These are phyloP conservation scores for Sugiyamaella chiloensis DNA, from an alignment of 805 yeast genomes.

Conservation along the genomic window DNA sequence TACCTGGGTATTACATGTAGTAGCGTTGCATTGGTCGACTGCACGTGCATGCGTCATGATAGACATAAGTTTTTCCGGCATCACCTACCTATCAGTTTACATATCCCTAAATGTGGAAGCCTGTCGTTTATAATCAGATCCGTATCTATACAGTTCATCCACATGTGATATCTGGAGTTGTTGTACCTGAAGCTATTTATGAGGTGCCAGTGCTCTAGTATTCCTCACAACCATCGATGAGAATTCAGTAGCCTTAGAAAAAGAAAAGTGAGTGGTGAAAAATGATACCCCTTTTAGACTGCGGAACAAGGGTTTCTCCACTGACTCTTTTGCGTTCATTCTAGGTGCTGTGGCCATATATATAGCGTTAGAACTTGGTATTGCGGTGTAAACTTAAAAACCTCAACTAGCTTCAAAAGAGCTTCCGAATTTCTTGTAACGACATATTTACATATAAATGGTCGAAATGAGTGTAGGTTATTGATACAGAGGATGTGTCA, in stretches of 20 bases:
- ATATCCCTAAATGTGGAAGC: neutral
- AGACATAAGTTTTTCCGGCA: too few relatives aligned
- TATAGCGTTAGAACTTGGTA: too few relatives aligned
- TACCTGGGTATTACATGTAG: too few relatives aligned
- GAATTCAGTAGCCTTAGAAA: neutral
- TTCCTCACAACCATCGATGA: neutral
- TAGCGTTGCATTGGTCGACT: too few relatives aligned
- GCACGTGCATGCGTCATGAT: neutral
- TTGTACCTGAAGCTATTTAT: too few relatives aligned
- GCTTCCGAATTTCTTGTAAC: too few relatives aligned
- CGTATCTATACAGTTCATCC: neutral
- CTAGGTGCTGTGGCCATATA: too few relatives aligned
- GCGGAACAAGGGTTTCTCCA: neutral
- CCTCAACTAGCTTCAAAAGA: too few relatives aligned
- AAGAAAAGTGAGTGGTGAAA: neutral
- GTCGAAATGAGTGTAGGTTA: neutral
- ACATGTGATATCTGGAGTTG: too few relatives aligned
- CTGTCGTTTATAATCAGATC: neutral
- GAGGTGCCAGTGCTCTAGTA: neutral
- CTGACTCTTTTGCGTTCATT: constrained; percentile 7
- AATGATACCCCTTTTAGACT: neutral
- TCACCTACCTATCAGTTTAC: too few relatives aligned
- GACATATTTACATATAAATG: neutral
- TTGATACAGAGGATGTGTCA: too few relatives aligned
- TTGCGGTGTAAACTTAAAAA: too few relatives aligned